These are phyloP conservation scores for Boechera stricta DNA, from an alignment of 345 rosid species.

Conservation along the genomic window DNA sequence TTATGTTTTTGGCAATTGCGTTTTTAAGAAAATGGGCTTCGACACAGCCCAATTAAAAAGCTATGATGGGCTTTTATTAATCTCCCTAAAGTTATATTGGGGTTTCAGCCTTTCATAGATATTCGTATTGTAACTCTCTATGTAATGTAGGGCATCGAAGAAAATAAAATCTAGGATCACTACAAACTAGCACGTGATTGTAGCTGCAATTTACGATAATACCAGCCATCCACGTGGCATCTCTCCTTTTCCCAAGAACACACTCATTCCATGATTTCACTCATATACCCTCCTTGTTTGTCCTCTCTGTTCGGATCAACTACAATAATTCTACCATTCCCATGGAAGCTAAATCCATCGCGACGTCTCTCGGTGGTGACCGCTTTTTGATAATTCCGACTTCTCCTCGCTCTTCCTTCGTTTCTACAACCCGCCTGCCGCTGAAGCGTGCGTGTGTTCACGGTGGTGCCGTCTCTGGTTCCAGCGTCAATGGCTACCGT, in stretches of 20 bases:
- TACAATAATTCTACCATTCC: slow-evolving; percentile 20
- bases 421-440: slow-evolving; percentile 22
- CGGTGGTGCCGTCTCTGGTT: background rate
- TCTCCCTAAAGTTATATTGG: too few relatives aligned
- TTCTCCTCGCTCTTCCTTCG: slow-evolving; percentile 28
- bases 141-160: background rate
- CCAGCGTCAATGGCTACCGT: slow-evolving; percentile 13
- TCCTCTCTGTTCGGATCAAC: slow-evolving; percentile 3
- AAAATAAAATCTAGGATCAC: slow-evolving; percentile 37
- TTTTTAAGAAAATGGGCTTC: slow-evolving; percentile 1
- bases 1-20: background rate
- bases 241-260: background rate
- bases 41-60: background rate
- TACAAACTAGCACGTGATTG: slow-evolving; percentile 39
- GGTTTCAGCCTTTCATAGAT: too few relatives aligned
- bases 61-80: background rate
- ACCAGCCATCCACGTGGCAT: slow-evolving; percentile 43
- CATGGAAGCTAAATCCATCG: slow-evolving; percentile 52
- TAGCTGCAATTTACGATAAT: slow-evolving; percentile 21
- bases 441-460: slow-evolving; percentile 26
- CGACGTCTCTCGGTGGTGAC: slow-evolving; percentile 22
- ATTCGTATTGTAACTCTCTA: too few relatives aligned
- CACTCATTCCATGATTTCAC: slow-evolving; percentile 18
- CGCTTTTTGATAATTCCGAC: slow-evolving; percentile 23
- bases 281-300: background rate